Evolutionary conservation across 768 basidiomycete genomes (phyloP), one percentile per base, ranked within the genome.

Genomic region (Hericium rajendrae): DNA sequence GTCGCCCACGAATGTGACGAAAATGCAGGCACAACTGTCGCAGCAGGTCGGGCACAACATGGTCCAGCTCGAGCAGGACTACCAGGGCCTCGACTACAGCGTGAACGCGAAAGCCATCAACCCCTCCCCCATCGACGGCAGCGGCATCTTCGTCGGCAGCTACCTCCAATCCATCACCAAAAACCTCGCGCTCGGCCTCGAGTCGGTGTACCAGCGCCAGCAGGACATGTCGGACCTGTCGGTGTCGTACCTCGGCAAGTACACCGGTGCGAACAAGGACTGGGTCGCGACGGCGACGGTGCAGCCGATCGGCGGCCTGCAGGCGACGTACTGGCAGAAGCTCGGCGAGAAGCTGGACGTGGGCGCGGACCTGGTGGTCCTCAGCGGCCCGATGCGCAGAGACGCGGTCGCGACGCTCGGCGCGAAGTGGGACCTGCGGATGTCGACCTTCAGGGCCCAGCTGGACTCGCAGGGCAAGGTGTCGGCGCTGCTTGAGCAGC

Each of bases 301-400:
- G 12, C 92, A 94, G 69, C 80, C 86, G 15, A 77, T 83, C 15
- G 92, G 94, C 22, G 79, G 91, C 51, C 66, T 97, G 24, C 89
- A 94, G 71, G 83, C 94, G 28, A 94, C 92, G 9, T 99, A 98
- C 72, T 97, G 92, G 89, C 94, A 97, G 62, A 94, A 91, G 69
- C 74, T 99, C 59, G 87, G 87, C 70, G 91, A 95, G 57, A 93
- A 95, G 73, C 88, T 99, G 12, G 97, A 98, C 60, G 93, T 94
- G n/a, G 95, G 92, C 37, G 92, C 94, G 37, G 95, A 98, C 65
- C 72, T 99, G 57, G 85, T 92, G 68, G 71, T 94, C 41, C 77
- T 94, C 56, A 87, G 88, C 32, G 80, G 85, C 18, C 87, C 88
- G 8, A 76, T 77, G 56, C 86, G 91, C 66, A 78, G 95, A 65